Base-by-base conservation (phyloP, 164 flowering plant species). In the Berberis thunbergii region DNA sequence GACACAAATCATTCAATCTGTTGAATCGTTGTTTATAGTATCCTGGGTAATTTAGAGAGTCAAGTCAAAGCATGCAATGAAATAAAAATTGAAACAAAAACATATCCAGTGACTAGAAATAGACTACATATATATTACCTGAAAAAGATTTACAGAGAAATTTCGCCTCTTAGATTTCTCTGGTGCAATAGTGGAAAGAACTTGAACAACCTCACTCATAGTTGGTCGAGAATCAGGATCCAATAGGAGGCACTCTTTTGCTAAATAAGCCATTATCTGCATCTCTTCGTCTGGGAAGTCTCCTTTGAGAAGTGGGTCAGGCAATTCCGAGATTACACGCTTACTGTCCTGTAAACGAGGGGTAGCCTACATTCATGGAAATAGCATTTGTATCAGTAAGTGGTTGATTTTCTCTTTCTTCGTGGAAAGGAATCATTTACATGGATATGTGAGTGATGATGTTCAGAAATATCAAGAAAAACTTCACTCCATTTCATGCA, bases 161-260 rank as follows among this genome's bases (percentile, higher is more conserved):
- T 81, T 81, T 66, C 81, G 77, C 74, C 86, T 75, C 67, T 70
- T 78, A 26, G 85, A 77, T 70, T 74, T 81, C 52, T 84, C 84
- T 11, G 94, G 91, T 40, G 90, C 76, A 64, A 94, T 87, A 13
- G 85, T 86, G 54, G 94, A 87, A 72, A 94, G 91, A 64, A 91
- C 82, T 73, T 94, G 99, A 65, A 91, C 97, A 63, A 91, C 91
- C 67, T 94, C 99, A 45, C 84, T 85, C 99, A 94, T 94, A 52
- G 84, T 78, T 54, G 97, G 97, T 55, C 99, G 84, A 65, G 83
- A 75, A 66, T 91, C 97, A 53, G 97, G 99, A 77, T 91, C 99
- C 77, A 85, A 64, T 6, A 86, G 73, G 60, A 94, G 77, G 73
- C 99, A 94, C 77, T 94, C 99, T 77, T 86, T 86, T 43, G 97